Evolutionary conservation across 495 filamentous ascomycete genomes (phyloP).

Genomic region (Penicillium fimorum): DNA sequence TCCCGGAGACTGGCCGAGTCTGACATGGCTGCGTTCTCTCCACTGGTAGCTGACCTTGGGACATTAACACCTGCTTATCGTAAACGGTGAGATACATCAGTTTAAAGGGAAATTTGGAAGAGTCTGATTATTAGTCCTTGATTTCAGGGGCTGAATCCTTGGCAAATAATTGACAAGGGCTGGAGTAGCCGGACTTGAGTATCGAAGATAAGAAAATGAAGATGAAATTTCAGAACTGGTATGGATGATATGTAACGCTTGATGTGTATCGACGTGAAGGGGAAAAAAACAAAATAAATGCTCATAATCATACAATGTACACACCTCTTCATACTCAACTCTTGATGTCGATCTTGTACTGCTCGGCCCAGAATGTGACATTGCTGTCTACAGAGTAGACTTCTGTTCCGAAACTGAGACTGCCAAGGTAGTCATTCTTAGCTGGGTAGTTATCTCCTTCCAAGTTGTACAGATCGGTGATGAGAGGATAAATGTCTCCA

Average conservation of each 20-base stretch:
- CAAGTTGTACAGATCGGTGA: constrained; percentile 29
- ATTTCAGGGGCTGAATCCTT: background rate
- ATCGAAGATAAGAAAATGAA: background rate
- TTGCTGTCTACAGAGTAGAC: constrained; percentile 25
- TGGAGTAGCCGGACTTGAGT: background rate
- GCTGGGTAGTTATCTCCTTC: constrained; percentile 22
- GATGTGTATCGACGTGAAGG: constrained; percentile 5
- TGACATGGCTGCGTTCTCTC: background rate
- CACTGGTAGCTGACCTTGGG: background rate
- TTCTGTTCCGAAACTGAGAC: constrained; percentile 41
- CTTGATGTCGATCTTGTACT: constrained; percentile 33
- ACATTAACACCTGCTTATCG: background rate
- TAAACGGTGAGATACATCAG: background rate
- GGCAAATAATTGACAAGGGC: background rate
- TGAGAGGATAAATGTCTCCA: constrained; percentile 38
- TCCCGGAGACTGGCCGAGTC: background rate
- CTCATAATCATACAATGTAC: constrained; percentile 7
- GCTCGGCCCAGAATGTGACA: constrained; percentile 37
- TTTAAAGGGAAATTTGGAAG: background rate
- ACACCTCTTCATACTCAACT: constrained; percentile 4
- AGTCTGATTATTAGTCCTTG: background rate
- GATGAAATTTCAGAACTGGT: background rate
- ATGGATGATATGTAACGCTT: constrained; percentile 1
- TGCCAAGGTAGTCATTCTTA: constrained; percentile 32
- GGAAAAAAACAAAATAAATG: background rate